phyloP scores from a whole-genome alignment of 306 rosid genomes.

The Prunus davidiana region DNA sequence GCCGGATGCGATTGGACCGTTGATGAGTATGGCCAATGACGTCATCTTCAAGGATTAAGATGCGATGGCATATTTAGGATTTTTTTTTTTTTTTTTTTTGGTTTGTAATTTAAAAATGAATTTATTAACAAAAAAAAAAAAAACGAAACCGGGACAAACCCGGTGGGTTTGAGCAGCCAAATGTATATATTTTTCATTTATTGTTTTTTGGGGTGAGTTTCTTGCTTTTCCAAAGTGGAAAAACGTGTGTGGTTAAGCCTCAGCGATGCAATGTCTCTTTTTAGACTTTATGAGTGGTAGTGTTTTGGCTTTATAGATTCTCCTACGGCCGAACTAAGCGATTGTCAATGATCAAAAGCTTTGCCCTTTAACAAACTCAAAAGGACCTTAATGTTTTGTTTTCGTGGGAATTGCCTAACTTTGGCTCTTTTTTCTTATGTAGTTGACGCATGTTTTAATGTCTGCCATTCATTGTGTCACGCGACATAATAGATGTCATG shows the following conservation, averaged over 20 bases:
- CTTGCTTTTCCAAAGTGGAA: not conserved
- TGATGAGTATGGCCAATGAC: conserved; percentile 50
- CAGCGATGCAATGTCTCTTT: not conserved
- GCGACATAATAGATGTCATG: too few relatives aligned
- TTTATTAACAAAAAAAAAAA: not conserved
- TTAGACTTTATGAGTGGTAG: not conserved
- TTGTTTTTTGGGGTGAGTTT: not conserved
- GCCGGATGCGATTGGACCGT: conserved; percentile 34
- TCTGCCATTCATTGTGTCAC: too few relatives aligned
- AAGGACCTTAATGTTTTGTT: not conserved
- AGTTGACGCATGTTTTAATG: too few relatives aligned
- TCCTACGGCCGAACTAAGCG: not conserved
- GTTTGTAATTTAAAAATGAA: not conserved
- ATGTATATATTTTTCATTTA: not conserved
- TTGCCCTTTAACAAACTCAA: not conserved
- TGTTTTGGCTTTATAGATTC: conserved; percentile 2
- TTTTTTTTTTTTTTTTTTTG: not conserved
- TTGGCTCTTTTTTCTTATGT: not conserved
- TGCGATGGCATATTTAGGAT: not conserved
- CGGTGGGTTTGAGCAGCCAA: not conserved
- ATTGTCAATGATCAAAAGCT: not conserved
- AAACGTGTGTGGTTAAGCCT: not conserved
- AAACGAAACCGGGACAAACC: conserved; percentile 16
- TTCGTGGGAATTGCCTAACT: not conserved
- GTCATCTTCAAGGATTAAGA: conserved; percentile 45